Evolutionary conservation across 2,329 filamentous ascomycete genomes (phyloP).

Genomic region (Sporothrix schenckii): DNA sequence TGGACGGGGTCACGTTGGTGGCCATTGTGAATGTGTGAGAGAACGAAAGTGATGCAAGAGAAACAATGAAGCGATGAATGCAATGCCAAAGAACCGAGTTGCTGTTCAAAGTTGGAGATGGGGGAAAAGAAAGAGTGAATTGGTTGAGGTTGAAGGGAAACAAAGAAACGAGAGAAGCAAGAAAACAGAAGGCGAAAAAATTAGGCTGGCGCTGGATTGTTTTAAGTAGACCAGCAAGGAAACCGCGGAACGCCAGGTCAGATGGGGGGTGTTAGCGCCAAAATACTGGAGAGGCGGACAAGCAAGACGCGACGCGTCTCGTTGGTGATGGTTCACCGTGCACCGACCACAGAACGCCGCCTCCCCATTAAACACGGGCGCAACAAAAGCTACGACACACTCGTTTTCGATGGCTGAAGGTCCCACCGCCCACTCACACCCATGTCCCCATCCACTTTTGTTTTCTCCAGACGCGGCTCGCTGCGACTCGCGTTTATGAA

Average conservation of each 20-base stretch:
- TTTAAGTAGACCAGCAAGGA: constrained; percentile 36
- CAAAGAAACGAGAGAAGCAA: constrained; percentile 22
- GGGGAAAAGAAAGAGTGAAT: constrained; percentile 15
- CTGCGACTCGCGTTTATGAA: constrained; percentile 16
- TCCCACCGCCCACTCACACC: constrained; percentile 31
- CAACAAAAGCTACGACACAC: not conserved
- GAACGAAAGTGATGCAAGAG: not conserved
- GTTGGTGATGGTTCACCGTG: constrained; percentile 30
- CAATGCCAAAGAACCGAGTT: constrained; percentile 3
- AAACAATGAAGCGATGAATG: not conserved
- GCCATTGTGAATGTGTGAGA: constrained; percentile 63
- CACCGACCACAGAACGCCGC: constrained; percentile 21
- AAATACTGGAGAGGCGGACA: constrained; percentile 26
- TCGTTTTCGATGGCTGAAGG: constrained; percentile 26
- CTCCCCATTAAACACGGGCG: constrained; percentile 26
- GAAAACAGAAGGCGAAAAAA: constrained; percentile 33
- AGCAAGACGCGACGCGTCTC: constrained; percentile 35
- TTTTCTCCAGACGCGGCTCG: constrained; percentile 5
- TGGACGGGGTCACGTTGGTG: constrained; percentile 49
- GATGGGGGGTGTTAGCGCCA: constrained; percentile 32
- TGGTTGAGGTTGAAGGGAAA: constrained; percentile 28
- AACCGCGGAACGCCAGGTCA: constrained; percentile 35
- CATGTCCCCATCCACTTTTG: constrained; percentile 26
- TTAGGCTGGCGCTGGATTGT: constrained; percentile 32
- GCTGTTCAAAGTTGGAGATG: constrained; percentile 8